phyloP scores from a whole-genome alignment of 768 basidiomycete genomes.

The Chalciporus sphaerocephalus region DNA sequence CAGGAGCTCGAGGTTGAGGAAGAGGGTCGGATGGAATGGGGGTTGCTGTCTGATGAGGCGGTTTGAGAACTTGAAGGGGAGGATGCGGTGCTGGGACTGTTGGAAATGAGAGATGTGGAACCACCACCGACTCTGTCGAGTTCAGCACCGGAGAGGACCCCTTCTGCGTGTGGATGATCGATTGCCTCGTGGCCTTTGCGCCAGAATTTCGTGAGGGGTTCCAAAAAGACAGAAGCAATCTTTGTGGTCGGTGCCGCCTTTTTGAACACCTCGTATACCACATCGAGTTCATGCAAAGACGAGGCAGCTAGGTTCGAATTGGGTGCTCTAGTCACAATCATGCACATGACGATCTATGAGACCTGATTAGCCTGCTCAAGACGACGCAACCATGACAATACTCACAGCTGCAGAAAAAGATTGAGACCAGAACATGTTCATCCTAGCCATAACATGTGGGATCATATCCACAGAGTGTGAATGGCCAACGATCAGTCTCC shows the following conservation, averaged over 20 bases:
- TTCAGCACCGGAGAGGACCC: slow-evolving; percentile 39
- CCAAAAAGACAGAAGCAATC: slow-evolving; percentile 43
- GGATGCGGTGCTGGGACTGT: background rate
- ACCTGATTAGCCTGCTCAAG: background rate
- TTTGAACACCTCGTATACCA: slow-evolving; percentile 42
- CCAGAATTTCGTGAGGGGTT: slow-evolving; percentile 38
- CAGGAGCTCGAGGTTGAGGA: slow-evolving; percentile 7
- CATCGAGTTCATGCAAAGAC: slow-evolving; percentile 47
- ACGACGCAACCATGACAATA: background rate
- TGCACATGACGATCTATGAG: slow-evolving; percentile 54
- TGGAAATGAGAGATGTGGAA: slow-evolving; percentile 43
- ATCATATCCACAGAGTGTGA: slow-evolving; percentile 38
- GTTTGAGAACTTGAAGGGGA: slow-evolving; percentile 9
- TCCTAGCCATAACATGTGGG: slow-evolving; percentile 41
- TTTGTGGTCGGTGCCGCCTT: slow-evolving; percentile 42
- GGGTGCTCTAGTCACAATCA: slow-evolving; percentile 49
- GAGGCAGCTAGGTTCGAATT: slow-evolving; percentile 44
- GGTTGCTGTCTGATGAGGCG: slow-evolving; percentile 1
- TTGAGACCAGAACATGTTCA: slow-evolving; percentile 61
- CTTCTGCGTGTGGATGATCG: slow-evolving; percentile 25
- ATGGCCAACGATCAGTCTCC: slow-evolving; percentile 55
- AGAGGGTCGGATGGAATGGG: slow-evolving; percentile 12
- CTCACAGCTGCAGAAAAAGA: slow-evolving; percentile 61
- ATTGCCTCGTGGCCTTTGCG: slow-evolving; percentile 42
- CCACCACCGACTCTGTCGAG: slow-evolving; percentile 53